phyloP scores from a whole-genome alignment of 2,329 filamentous ascomycete genomes.

The Ascosphaera aggregata region DNA sequence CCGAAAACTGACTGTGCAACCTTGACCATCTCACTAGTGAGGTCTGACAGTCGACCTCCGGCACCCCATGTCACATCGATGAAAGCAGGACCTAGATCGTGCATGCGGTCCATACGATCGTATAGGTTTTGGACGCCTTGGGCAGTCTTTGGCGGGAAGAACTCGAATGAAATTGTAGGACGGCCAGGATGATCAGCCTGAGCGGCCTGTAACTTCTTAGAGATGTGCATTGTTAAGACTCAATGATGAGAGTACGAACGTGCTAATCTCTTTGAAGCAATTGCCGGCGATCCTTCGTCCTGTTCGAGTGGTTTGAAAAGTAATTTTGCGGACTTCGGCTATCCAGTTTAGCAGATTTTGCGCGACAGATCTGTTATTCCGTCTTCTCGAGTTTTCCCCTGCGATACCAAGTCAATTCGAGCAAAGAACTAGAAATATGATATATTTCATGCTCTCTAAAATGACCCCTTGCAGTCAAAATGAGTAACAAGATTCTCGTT shows the following conservation, averaged over 20 bases:
- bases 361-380: too few relatives aligned
- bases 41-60: slow-evolving; percentile 67
- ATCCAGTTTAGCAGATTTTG: too few relatives aligned
- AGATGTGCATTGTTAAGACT: slow-evolving; percentile 63
- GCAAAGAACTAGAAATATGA: too few relatives aligned
- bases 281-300: slow-evolving; percentile 11
- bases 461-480: too few relatives aligned
- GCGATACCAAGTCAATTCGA: too few relatives aligned
- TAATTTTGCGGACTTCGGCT: too few relatives aligned
- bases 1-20: slow-evolving; percentile 90
- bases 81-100: slow-evolving; percentile 78
- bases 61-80: slow-evolving; percentile 98
- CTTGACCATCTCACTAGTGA: slow-evolving; percentile 94
- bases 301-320: neutral
- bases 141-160: slow-evolving; percentile 87
- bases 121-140: slow-evolving; percentile 94
- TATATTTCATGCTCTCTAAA: too few relatives aligned
- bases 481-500: too few relatives aligned
- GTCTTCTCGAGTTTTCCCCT: too few relatives aligned
- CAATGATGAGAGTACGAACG: too few relatives aligned
- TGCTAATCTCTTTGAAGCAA: too few relatives aligned
- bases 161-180: slow-evolving; percentile 95
- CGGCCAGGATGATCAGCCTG: slow-evolving; percentile 56
- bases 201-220: slow-evolving; percentile 47
- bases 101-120: slow-evolving; percentile 99